Base-by-base conservation (phyloP, 2,329 filamentous ascomycete genomes). In the Periconia digitata region DNA sequence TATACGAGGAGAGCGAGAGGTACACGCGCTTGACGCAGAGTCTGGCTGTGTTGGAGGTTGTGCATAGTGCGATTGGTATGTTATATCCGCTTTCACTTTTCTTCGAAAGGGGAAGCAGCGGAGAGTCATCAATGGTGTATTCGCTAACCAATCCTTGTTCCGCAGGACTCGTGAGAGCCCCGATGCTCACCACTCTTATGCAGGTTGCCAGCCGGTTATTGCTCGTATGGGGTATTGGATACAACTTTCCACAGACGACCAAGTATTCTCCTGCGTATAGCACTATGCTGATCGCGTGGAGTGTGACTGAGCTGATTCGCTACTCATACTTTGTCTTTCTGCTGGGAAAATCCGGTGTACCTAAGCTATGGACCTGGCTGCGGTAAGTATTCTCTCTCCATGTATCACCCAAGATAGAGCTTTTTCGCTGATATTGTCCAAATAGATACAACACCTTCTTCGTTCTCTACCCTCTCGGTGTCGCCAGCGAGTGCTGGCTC, bases 391-490 rank as follows among this genome's bases (percentile, higher is more conserved):
- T 55, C 17, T 27, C 37, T n/a, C 27, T 37, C 20, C 41, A 20
- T n/a, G 21, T 17, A 6, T 8, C 21, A 23, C 29, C n/a, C 39
- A 5, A 32, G 29, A n/a, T 39, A 32, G 15, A 36, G 18, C 13
- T 20, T 34, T 21, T 8, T 12, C 17, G 23, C 29, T 36, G 29
- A 36, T 17, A 32, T 15, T 16, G n/a, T 27, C 5, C 8, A 18
- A 12, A 32, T 22, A 77, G 76, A 48, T 85, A 96, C 74, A 96
- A 95, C 72, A 91, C 89, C 7, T 99, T 99, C 74, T 90, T 90
- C 63, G 76, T 96, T 32, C 82, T 99, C 18, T 99, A 99, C 74
- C 94, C 94, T 1, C 70, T 97, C 50, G 94, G 94, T 36, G 96
- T 97, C 66, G 79, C 82, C 35, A 94, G 89, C 74, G 94, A 99